A percentile compares a stretch with the other conserved stretches of the same genome.
Evolutionary conservation across 2,329 filamentous ascomycete species (phyloP).

Genomic region (Chrysoporthe cubensis): DNA sequence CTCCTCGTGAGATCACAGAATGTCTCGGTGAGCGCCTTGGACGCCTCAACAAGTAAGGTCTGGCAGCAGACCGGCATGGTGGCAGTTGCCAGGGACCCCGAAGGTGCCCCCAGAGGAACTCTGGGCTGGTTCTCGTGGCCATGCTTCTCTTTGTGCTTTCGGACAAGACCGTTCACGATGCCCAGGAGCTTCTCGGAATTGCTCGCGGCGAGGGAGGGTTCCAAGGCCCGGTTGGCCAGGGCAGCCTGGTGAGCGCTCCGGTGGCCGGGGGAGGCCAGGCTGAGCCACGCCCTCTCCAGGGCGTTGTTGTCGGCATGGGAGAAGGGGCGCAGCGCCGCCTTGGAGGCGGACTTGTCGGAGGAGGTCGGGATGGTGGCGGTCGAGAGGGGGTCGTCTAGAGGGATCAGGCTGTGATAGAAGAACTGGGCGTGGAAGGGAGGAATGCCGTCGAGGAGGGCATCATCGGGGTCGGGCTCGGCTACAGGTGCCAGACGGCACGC

Average conservation of each 20-base stretch:
- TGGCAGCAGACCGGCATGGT: constrained; percentile 51
- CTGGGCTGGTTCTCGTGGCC: constrained; percentile 40
- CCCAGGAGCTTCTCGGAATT: constrained; percentile 42
- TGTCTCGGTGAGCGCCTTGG: constrained; percentile 49
- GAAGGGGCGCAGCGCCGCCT: constrained; percentile 74
- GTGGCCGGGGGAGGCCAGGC: constrained; percentile 56
- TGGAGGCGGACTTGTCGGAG: constrained; percentile 55
- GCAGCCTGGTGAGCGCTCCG: constrained; percentile 51
- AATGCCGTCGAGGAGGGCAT: constrained; percentile 47
- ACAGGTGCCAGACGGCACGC: constrained; percentile 61
- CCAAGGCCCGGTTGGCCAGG: constrained; percentile 38
- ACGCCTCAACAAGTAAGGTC: constrained; percentile 51
- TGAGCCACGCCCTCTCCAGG: constrained; percentile 77
- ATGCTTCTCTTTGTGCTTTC: constrained; percentile 53
- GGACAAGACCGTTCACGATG: constrained; percentile 49
- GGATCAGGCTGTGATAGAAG: constrained; percentile 81
- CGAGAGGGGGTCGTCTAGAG: constrained; percentile 88
- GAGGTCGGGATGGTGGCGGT: constrained; percentile 57
- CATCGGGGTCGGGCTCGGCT: constrained; percentile 41
- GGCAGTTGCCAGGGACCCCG: constrained; percentile 37
- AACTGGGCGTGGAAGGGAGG: constrained; percentile 73
- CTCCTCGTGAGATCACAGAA: constrained; percentile 56
- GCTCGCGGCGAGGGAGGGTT: constrained; percentile 38
- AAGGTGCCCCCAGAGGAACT: constrained; percentile 34
- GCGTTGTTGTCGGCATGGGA: constrained; percentile 77